Conservation (phyloP, 2,329 filamentous ascomycete species). For the Penicillium nordicum region DNA sequence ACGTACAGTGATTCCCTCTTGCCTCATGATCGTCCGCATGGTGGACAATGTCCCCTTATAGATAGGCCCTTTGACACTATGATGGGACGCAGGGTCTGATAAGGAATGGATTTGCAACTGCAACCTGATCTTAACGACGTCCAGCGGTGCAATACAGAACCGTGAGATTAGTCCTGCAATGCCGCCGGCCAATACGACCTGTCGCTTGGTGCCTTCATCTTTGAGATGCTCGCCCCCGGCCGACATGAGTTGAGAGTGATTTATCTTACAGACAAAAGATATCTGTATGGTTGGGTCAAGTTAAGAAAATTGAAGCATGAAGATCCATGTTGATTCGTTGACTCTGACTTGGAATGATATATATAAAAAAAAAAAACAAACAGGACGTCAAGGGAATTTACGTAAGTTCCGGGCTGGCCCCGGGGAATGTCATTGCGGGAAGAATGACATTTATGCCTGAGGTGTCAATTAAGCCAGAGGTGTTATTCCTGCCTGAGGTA, state of each 20-base stretch:
- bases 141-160: slow-evolving; percentile 93
- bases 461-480: too few relatives aligned
- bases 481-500: too few relatives aligned
- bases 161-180: slow-evolving; percentile 83
- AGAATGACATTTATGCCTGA: not conserved
- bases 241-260: slow-evolving; percentile 56
- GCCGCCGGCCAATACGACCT: slow-evolving; percentile 64
- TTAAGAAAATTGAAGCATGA: not conserved
- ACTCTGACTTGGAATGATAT: slow-evolving; percentile 15
- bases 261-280: slow-evolving; percentile 13
- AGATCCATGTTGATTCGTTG: slow-evolving; percentile 2
- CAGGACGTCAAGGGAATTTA: slow-evolving; percentile 10
- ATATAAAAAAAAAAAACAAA: slow-evolving; percentile 14
- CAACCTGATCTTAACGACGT: slow-evolving; percentile 96
- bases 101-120: slow-evolving; percentile 88
- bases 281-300: not conserved
- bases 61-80: slow-evolving; percentile 44
- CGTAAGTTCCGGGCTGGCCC: slow-evolving; percentile 11
- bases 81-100: slow-evolving; percentile 65
- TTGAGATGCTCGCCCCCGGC: slow-evolving; percentile 61
- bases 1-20: slow-evolving; percentile 72
- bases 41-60: slow-evolving; percentile 75
- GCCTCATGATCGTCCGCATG: slow-evolving; percentile 67
- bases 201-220: slow-evolving; percentile 67
- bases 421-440: not conserved